Base-by-base conservation (phyloP, 2,329 filamentous ascomycete genomes). In the Beauveria sp. region DNA sequence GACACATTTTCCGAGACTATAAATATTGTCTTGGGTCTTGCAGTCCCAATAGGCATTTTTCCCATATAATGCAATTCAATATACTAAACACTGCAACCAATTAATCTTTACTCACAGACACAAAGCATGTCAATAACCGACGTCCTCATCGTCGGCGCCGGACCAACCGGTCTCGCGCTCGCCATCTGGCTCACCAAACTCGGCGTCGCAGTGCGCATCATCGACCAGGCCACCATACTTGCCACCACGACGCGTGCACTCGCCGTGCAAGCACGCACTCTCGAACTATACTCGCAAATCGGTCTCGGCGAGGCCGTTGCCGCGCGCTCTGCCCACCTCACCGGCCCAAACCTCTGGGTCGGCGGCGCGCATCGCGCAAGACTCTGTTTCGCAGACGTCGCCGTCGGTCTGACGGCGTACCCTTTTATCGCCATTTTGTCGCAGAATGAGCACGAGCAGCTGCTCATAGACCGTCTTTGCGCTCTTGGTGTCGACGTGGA, bases 151-250 rank as follows among this genome's bases (percentile, higher is more conserved):
- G 61, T 62, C 38, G 61, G 61, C 42, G 61, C 61, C 3, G 61
- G 61, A 4, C 61, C 61, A 40, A 62, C 61, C 10, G 61, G 61
- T 5, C 56, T 62, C 6, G 61, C 40, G 1, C 56, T 62, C 9
- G 61, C 61, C n/a, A 38, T 59, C 4, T 62, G 61, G 61, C 61
- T 62, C 50, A 59, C 61, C 1, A 62, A 62, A 28, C 61, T 52
- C 40, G 28, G 38, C 50, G 22, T 62, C 43, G 9, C 24, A 1
- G 50, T 62, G 18, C 61, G 61, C 55, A 62, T 62, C 28, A 55
- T 62, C 24, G 56, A 62, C 56, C 50, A 55, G 26, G 55, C 55
- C 18, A 20, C 50, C 8, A 24, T 26, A 3, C 26, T 42, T 3
- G 61, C 61, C 20, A 62, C 50, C 1, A 58, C 61, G 22, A 59